These are phyloP conservation scores for Starmerella scarabaei DNA, from an alignment of 805 yeast species.

Conservation along the genomic window DNA sequence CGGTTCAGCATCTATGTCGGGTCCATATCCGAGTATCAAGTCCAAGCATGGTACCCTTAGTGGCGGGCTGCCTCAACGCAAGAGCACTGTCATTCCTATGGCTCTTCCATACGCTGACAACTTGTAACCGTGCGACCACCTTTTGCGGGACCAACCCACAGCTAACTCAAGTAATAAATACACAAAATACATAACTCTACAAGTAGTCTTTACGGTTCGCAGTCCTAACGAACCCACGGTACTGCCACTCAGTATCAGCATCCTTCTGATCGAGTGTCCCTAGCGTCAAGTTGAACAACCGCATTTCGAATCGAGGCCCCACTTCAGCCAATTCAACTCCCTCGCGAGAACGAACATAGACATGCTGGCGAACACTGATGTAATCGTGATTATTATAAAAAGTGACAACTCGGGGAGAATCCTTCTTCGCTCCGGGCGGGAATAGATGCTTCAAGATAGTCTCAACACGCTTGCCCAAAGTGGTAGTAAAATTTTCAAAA, in stretches of 20 bases:
- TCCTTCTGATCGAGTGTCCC: constrained; percentile 92
- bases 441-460: constrained; percentile 75
- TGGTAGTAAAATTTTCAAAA: constrained; percentile 75
- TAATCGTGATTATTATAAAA: constrained; percentile 85
- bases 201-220: constrained; percentile 90
- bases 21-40: constrained; percentile 10
- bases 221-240: constrained; percentile 84
- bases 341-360: constrained; percentile 79
- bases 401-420: constrained; percentile 80
- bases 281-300: constrained; percentile 70
- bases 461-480: constrained; percentile 69
- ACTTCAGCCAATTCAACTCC: constrained; percentile 86
- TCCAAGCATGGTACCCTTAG: background rate
- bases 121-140: too few relatives aligned
- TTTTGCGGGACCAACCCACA: too few relatives aligned
- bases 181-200: constrained; percentile 23
- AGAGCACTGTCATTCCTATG: background rate
- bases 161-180: background rate
- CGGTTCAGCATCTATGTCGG: constrained; percentile 8
- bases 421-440: constrained; percentile 93
- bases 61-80: background rate
- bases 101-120: background rate
- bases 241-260: constrained; percentile 96
- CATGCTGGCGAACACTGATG: constrained; percentile 89
- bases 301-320: constrained; percentile 98